Conservation (phyloP, 352 stramenopile species). For the Phytophthora nicotianae region DNA sequence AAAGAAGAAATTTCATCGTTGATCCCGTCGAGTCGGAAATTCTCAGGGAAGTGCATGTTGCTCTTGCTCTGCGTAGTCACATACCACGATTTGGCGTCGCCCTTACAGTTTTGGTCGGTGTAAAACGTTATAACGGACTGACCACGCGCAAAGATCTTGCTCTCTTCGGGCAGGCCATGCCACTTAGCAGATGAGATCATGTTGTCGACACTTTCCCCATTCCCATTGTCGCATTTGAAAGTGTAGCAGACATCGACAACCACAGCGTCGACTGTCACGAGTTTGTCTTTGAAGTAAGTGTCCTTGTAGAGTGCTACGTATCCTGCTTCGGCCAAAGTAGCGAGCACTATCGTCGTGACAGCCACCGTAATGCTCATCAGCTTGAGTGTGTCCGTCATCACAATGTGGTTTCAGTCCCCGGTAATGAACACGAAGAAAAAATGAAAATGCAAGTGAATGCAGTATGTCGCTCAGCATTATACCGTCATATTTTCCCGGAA, state of each 20-base stretch:
- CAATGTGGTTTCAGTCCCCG: too few species aligned
- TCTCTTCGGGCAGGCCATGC: conserved; percentile 5
- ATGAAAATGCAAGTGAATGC: too few species aligned
- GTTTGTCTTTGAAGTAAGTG: conserved; percentile 11
- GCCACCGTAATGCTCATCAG: too few species aligned
- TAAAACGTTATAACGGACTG: conserved; percentile 16
- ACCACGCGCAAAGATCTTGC: background rate
- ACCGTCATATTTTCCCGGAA: too few species aligned
- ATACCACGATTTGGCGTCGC: background rate
- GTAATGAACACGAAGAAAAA: too few species aligned
- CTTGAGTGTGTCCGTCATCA: too few species aligned
- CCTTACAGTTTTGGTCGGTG: conserved; percentile 5
- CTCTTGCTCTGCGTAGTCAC: conserved; percentile 15
- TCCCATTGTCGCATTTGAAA: conserved; percentile 8
- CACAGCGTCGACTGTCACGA: conserved; percentile 8
- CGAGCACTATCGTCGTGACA: too few species aligned
- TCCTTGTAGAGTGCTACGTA: conserved; percentile 15
- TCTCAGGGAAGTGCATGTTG: conserved; percentile 11
- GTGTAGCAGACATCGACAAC: conserved; percentile 15
- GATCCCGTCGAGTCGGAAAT: conserved; percentile 17
- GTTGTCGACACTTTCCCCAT: conserved; percentile 4
- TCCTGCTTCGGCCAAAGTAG: too few species aligned
- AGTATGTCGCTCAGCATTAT: too few species aligned
- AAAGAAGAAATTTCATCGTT: conserved; percentile 27
- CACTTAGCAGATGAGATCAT: conserved; percentile 15